Evolutionary conservation across 78 protist genomes (phyloP), one percentile per base, ranked within the genome.

Genomic region (Blattamonas nauphoetae): DNA sequence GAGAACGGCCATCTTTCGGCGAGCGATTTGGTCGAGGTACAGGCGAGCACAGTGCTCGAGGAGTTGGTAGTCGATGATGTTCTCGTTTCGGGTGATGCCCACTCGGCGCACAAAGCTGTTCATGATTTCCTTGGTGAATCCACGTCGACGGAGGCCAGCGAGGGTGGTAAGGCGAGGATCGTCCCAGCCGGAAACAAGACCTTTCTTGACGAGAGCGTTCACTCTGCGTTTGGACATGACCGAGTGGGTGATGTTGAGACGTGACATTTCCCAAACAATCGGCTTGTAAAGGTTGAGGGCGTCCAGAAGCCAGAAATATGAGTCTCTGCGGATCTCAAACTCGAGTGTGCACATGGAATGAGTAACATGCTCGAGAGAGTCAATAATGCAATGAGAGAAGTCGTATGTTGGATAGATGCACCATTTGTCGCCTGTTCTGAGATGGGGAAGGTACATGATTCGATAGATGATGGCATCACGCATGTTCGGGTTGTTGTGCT

Each of bases 261-360:
- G 92, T 1, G 91, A 81, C 78, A 91, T 97, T 90, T 98, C 99
- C 98, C 98, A 97, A 87, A 94, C 97, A 3, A 91, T 86, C 33
- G 99, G 99, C 88, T 94, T 91, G 95, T 94, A 95, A 78, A 92
- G 35, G 2, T 88, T 94, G 3, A 94, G 89, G 1, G 80, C 92
- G 81, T 95, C 92, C 45, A 96, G 85, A 42, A 97, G 92, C 99
- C 99, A 97, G 92, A 93, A 92, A 94, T 97, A 98, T 36, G 84
- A 86, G n/a, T 85, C 88, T 45, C 63, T 90, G 45, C 93, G 91
- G 1, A n/a, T 38, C 55, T 90, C 92, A 86, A 98, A 98, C 91
- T 98, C 99, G 80, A 96, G 88, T 5, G 99, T 97, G 94, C 99
- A 98, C 38, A 96, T 89, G 33, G 99, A 97, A 89, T 97, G 98